These are phyloP conservation scores for Pseudozyma pruni DNA, from an alignment of 1,284 basidiomycete genomes.

Conservation along the genomic window DNA sequence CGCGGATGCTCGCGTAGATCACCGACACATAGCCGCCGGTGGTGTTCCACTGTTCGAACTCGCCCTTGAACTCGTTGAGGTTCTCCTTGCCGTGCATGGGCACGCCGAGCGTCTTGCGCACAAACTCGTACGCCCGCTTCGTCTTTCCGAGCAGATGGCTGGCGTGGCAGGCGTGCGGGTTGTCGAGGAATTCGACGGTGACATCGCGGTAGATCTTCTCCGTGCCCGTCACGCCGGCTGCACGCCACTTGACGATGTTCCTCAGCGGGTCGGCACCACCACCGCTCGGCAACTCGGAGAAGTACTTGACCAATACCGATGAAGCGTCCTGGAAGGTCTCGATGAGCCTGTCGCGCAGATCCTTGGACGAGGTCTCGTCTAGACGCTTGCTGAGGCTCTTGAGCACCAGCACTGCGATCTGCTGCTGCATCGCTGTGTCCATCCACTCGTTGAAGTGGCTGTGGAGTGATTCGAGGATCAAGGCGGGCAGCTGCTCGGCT, in stretches of 20 bases:
- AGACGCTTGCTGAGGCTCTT: constrained; percentile 52
- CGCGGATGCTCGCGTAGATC: constrained; percentile 49
- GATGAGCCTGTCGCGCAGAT: constrained; percentile 50
- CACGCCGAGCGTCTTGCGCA: constrained; percentile 56
- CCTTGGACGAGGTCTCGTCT: constrained; percentile 58
- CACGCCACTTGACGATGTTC: constrained; percentile 60
- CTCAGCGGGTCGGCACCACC: constrained; percentile 59
- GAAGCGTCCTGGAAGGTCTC: constrained; percentile 58
- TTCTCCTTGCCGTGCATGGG: constrained; percentile 63
- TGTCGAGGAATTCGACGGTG: constrained; percentile 55
- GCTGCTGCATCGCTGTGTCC: constrained; percentile 39
- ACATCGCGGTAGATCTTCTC: constrained; percentile 49
- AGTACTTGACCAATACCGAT: constrained; percentile 58
- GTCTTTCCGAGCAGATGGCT: constrained; percentile 55
- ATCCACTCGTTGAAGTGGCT: constrained; percentile 60
- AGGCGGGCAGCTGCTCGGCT: constrained; percentile 36
- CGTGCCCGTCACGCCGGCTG: constrained; percentile 47
- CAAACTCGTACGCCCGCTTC: constrained; percentile 56
- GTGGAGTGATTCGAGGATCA: constrained; percentile 38
- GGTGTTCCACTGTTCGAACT: constrained; percentile 44
- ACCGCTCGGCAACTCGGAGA: constrained; percentile 54
- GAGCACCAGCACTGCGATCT: constrained; percentile 45
- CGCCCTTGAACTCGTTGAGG: constrained; percentile 55
- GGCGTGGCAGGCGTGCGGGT: constrained; percentile 59
- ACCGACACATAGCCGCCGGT: constrained; percentile 53